Conservation (phyloP, 225 moss, liverwort and hornwort genomes). For the Physcomitrellopsis africana region DNA sequence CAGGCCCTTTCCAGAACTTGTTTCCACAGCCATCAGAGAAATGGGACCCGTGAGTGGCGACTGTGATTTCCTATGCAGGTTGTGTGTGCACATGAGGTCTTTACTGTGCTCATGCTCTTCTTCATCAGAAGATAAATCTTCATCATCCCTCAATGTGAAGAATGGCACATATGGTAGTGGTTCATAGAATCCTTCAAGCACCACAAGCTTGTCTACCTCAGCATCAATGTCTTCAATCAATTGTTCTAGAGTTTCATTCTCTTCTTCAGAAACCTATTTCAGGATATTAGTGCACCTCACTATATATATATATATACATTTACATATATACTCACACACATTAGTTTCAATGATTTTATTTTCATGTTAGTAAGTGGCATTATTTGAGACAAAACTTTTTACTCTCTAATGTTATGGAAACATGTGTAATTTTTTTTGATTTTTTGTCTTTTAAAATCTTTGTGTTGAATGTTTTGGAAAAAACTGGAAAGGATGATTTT, state of each 20-base stretch:
- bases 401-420: no score
- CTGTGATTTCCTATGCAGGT: slow-evolving; percentile 47
- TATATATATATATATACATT: no score
- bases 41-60: slow-evolving; percentile 41
- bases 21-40: slow-evolving; percentile 42
- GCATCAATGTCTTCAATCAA: slow-evolving; percentile 83
- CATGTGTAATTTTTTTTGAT: no score
- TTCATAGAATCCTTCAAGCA: slow-evolving; percentile 65
- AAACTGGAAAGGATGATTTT: no score
- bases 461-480: fast-evolving
- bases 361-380: no score
- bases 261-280: slow-evolving; percentile 37
- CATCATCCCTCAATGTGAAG: slow-evolving; percentile 39
- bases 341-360: no score
- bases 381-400: no score
- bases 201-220: slow-evolving; percentile 73
- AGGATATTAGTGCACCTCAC: no score
- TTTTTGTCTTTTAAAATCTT: no score
- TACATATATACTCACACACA: no score
- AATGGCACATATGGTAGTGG: slow-evolving; percentile 50
- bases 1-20: slow-evolving; percentile 1
- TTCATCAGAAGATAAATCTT: slow-evolving; percentile 51
- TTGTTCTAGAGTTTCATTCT: slow-evolving; percentile 54
- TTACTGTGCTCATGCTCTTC: slow-evolving; percentile 34
- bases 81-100: slow-evolving; percentile 38